Percentiles rank a stretch among this genome's conserved stretches.
phyloP scores from a whole-genome alignment of 257 asterid genomes.

The Solanum habrochaites region DNA sequence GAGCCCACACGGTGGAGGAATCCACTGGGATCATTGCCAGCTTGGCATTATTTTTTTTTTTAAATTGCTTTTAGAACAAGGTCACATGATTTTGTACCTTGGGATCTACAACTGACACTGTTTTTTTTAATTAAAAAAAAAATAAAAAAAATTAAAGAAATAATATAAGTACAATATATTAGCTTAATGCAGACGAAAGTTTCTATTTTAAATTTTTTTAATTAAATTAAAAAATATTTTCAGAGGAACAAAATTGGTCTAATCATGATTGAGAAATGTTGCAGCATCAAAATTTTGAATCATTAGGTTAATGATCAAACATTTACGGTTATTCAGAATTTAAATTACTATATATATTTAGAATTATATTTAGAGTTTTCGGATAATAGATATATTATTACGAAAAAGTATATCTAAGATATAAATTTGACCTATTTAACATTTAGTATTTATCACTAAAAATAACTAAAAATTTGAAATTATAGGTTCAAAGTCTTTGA shows the following conservation, averaged over 20 bases:
- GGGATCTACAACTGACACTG: conserved; percentile 24
- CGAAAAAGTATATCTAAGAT: no score
- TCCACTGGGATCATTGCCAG: conserved; percentile 23
- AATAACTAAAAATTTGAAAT: no score
- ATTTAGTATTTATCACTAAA: no score
- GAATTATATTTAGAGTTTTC: no score
- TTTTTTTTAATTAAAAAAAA: background rate
- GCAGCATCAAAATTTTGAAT: background rate
- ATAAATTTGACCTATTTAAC: no score
- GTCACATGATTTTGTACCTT: conserved; percentile 37
- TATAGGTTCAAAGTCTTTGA: no score
- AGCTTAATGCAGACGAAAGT: background rate
- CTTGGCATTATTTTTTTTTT: conserved; percentile 1
- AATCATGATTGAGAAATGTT: background rate
- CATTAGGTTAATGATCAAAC: background rate
- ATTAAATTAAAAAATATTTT: background rate
- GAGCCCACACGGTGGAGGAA: conserved; percentile 41
- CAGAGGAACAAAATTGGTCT: background rate
- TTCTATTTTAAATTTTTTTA: background rate
- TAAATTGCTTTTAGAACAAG: conserved; percentile 2
- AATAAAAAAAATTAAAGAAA: background rate
- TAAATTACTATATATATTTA: no score
- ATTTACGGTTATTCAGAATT: no score
- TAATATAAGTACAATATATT: background rate
- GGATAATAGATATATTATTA: no score